phyloP scores from a whole-genome alignment of 139 green algal species.

The Edaphochlamys debaryana region DNA sequence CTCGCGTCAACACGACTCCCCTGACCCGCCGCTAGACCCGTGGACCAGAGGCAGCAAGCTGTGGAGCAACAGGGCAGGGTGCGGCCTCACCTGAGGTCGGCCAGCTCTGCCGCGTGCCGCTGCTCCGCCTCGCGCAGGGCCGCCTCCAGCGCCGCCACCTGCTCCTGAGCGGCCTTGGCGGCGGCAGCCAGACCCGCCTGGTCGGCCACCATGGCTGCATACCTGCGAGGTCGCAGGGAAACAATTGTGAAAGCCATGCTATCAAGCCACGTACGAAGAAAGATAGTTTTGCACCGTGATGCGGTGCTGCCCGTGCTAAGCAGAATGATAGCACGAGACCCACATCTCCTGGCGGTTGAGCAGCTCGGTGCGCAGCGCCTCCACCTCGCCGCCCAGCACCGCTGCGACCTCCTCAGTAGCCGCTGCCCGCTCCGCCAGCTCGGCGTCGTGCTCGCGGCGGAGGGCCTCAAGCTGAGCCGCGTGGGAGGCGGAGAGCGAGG shows the following conservation, averaged over 20 bases:
- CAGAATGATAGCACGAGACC: too few relatives aligned
- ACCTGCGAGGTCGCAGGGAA: too few relatives aligned
- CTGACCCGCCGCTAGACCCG: too few relatives aligned
- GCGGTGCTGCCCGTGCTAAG: too few relatives aligned
- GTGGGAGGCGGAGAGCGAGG: background rate
- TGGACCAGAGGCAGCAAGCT: too few relatives aligned
- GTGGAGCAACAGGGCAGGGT: too few relatives aligned
- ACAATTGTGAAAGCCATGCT: too few relatives aligned
- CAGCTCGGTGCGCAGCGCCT: slow-evolving; percentile 6
- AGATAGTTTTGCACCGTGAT: too few relatives aligned
- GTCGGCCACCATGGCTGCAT: background rate
- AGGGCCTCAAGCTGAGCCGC: background rate
- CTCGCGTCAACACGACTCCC: too few relatives aligned
- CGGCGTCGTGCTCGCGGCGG: background rate
- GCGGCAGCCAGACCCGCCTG: background rate
- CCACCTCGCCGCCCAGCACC: slow-evolving; percentile 9
- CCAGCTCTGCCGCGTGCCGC: background rate
- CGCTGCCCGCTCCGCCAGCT: slow-evolving; percentile 15
- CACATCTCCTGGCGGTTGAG: background rate
- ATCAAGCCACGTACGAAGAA: too few relatives aligned
- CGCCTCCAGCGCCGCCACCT: slow-evolving; percentile 13
- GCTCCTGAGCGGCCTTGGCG: background rate
- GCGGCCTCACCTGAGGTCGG: background rate
- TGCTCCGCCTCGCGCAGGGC: background rate
- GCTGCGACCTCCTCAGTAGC: background rate